Percentiles rank a stretch among this genome's conserved stretches.
phyloP scores from a whole-genome alignment of 2,329 filamentous ascomycete species.

The Pseudogymnoascus sp. region DNA sequence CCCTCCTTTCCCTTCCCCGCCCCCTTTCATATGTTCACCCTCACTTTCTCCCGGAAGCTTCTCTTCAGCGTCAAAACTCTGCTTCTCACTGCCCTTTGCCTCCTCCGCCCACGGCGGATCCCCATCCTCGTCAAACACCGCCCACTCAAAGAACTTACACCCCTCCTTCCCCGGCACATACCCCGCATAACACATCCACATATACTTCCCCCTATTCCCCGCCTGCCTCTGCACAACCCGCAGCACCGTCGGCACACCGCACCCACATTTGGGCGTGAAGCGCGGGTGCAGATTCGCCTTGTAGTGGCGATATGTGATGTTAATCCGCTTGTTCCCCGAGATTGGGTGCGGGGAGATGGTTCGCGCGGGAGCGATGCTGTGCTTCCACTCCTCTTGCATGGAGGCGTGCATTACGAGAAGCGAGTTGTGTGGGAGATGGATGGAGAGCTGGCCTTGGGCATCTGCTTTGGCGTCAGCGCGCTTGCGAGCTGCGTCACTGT shows the following conservation, averaged over 20 bases:
- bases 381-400: constrained; percentile 98
- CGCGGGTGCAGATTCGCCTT: constrained; percentile 68
- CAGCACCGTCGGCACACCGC: constrained; percentile 61
- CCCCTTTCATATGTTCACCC: background rate
- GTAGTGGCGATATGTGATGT: constrained; percentile 90
- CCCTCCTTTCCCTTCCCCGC: background rate
- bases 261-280: constrained; percentile 71
- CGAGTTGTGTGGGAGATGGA: constrained; percentile 91
- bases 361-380: constrained; percentile 68
- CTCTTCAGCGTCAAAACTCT: background rate
- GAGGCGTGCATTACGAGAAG: constrained; percentile 93
- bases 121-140: constrained; percentile 79
- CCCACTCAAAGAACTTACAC: constrained; percentile 80
- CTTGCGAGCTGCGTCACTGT: constrained; percentile 15
- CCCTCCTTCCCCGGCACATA: constrained; percentile 62
- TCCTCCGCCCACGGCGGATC: constrained; percentile 56
- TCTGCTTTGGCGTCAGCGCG: constrained; percentile 44
- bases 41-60: background rate
- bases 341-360: constrained; percentile 81
- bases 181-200: constrained; percentile 87
- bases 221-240: constrained; percentile 74
- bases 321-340: constrained; percentile 74
- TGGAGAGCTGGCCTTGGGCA: constrained; percentile 77
- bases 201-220: constrained; percentile 72
- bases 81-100: background rate